A percentile compares a stretch with the other conserved stretches of the same genome.
phyloP scores from a whole-genome alignment of 2,329 filamentous ascomycete genomes.

The Apiospora rasikravindrae region DNA sequence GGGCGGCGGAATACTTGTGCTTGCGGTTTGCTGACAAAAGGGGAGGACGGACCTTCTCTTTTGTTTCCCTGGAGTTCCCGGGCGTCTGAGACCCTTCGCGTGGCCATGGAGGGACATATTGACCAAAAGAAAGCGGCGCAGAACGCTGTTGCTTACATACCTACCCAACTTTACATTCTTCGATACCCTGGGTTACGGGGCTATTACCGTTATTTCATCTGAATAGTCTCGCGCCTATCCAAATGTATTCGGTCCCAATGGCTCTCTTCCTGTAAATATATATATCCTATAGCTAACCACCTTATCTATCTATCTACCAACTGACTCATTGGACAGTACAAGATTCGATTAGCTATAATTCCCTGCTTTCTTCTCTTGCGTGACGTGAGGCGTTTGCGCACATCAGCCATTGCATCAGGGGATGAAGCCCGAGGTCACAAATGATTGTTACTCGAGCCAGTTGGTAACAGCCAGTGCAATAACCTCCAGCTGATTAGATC shows the following conservation, averaged over 20 bases:
- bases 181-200: constrained; percentile 13
- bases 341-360: neutral
- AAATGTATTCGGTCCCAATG: neutral
- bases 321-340: neutral
- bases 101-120: neutral
- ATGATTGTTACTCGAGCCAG: neutral
- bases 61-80: neutral
- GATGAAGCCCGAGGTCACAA: neutral
- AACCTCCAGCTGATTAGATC: neutral
- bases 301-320: neutral
- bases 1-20: constrained; percentile 4
- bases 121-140: neutral
- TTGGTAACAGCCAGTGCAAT: neutral
- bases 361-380: neutral
- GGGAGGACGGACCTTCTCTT: neutral
- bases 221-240: constrained; percentile 4
- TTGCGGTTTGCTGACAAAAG: neutral
- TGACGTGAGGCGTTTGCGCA: neutral
- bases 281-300: neutral
- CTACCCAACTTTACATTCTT: constrained; percentile 7
- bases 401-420: neutral
- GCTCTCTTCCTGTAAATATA: constrained; percentile 4
- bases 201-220: neutral
- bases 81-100: neutral
- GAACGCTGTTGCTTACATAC: neutral